A percentile compares a stretch with the other conserved stretches of the same genome.
Evolutionary conservation across 306 rosid genomes (phyloP).

Genomic region (Gillenia trifoliata): DNA sequence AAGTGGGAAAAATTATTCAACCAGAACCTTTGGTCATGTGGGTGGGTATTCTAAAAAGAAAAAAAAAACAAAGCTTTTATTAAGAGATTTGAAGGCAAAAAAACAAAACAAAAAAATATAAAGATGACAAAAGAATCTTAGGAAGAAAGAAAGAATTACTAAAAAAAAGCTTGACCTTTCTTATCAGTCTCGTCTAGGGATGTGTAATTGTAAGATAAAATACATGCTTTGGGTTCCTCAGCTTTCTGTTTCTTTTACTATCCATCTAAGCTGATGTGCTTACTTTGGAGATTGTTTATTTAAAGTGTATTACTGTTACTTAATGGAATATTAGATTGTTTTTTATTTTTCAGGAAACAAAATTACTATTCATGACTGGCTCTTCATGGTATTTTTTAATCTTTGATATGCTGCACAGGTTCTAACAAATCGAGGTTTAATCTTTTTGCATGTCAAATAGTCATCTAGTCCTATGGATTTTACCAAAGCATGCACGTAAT

Average conservation of each 20-base stretch:
- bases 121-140: constrained; percentile 38
- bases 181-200: constrained; percentile 53
- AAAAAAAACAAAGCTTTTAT: not conserved
- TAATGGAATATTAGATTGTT: not conserved
- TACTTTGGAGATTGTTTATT: constrained; percentile 6
- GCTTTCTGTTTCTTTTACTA: constrained; percentile 51
- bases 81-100: constrained; percentile 4
- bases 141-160: constrained; percentile 10
- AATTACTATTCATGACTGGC: not conserved
- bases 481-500: not conserved
- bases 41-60: constrained; percentile 7
- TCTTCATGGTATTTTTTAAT: not conserved
- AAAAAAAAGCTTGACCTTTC: constrained; percentile 53
- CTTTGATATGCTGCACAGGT: too few relatives aligned
- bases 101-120: not conserved
- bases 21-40: constrained; percentile 24
- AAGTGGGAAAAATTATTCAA: constrained; percentile 63
- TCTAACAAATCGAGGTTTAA: not conserved
- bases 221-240: constrained; percentile 59
- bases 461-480: not conserved
- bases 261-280: constrained; percentile 45
- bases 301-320: not conserved
- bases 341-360: not conserved
- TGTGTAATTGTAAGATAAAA: constrained; percentile 38
- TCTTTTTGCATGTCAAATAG: not conserved